A percentile compares a stretch with the other conserved stretches of the same genome.
These are phyloP conservation scores for Paramarasmius palmivorus DNA, from an alignment of 1,284 basidiomycete species.

Conservation along the genomic window DNA sequence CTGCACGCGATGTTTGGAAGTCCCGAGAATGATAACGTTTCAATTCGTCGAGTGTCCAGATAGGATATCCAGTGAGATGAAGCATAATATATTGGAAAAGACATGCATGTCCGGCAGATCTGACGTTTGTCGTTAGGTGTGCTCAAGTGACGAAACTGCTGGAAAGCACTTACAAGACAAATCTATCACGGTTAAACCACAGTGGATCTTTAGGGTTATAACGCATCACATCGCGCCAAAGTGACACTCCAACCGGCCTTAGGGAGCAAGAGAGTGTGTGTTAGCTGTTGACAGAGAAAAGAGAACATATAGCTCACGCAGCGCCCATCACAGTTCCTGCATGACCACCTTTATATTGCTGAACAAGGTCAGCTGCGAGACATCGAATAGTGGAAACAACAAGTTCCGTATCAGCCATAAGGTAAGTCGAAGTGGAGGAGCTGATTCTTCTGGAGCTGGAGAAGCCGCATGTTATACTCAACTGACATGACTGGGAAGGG, in stretches of 20 bases:
- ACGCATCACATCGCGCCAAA: slow-evolving; percentile 15
- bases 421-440: neutral
- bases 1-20: slow-evolving; percentile 13
- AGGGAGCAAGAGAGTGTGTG: neutral
- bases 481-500: no score
- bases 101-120: slow-evolving; percentile 48
- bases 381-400: slow-evolving; percentile 11
- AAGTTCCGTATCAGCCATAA: neutral
- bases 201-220: slow-evolving; percentile 18
- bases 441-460: no score
- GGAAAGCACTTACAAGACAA: slow-evolving; percentile 38
- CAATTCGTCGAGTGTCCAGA: slow-evolving; percentile 55
- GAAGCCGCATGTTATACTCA: neutral
- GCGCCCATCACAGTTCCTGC: slow-evolving; percentile 15
- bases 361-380: slow-evolving; percentile 12
- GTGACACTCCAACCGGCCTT: slow-evolving; percentile 14
- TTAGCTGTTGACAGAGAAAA: neutral
- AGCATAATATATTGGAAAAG: slow-evolving; percentile 63
- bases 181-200: slow-evolving; percentile 49
- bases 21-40: slow-evolving; percentile 53
- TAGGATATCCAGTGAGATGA: slow-evolving; percentile 60
- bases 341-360: slow-evolving; percentile 13
- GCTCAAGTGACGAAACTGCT: neutral
- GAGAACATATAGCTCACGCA: neutral
- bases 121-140: no score